Evolutionary conservation across 352 stramenopile species (phyloP), one percentile per base, ranked within the genome.

Genomic region (Peronospora destructor): DNA sequence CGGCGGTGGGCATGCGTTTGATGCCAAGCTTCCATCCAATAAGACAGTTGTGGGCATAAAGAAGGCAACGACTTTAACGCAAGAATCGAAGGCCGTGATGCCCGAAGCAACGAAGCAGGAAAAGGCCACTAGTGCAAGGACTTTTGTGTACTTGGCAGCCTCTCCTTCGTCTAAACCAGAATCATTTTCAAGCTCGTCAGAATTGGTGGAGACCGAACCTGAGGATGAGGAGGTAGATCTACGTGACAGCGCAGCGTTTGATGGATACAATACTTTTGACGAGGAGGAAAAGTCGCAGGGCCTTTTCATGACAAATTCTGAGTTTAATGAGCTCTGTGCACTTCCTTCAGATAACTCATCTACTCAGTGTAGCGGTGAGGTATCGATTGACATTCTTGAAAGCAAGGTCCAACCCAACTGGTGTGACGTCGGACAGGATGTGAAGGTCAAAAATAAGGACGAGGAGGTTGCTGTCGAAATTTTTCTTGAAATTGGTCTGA

Each of bases 151-250:
- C 16, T 38, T 19, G 6, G 40, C n/a, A 29, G 6, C 12, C 29
- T 49, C 37, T 28, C 19, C 28, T 49, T 37, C 50, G 13, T 51
- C 47, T 2, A 60, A 56, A 58, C 35, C 36, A 14, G 66, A 68
- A 44, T 45, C 58, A 12, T 47, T 71, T 23, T 59, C 45, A 29
- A 61, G 53, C 21, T 74, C 51, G 3, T 61, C 69, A 29, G 67
- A 75, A 25, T 44, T 73, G 37, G 54, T 70, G 3, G 68, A 76
- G 29, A 78, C 66, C 6, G 66, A 76, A 30, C 61, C 61, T 2
- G 64, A 78, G 49, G 66, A 76, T 40, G 67, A 76, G 38, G 52
- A 53, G 13, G 56, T 71, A 21, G 39, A 68, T 38, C 44, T 67
- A 32, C 56, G 59, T 8, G 59, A 65, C 52, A 75, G 58, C 33